Conservation (phyloP, 257 asterid genomes). For the Rehmannia glutinosa region DNA sequence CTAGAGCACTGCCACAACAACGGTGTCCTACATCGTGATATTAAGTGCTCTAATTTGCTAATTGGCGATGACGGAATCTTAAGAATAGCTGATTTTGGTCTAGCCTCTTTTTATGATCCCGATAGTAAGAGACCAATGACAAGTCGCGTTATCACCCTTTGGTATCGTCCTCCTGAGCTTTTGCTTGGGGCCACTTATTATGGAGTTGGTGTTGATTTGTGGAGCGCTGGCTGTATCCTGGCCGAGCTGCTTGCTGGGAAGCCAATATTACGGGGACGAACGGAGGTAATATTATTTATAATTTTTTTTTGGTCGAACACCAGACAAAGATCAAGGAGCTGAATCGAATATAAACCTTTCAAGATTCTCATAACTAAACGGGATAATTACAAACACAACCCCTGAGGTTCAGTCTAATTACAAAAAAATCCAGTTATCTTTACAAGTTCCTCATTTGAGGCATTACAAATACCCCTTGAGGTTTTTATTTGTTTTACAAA, state of each 20-base stretch:
- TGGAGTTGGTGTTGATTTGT: conserved; percentile 78
- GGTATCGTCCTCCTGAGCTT: conserved; percentile 98
- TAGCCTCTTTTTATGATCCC: conserved; percentile 70
- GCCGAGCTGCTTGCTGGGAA: conserved; percentile 74
- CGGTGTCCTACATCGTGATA: conserved; percentile 85
- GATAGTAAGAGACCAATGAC: conserved; percentile 65
- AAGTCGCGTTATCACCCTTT: conserved; percentile 91
- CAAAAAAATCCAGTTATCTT: no score
- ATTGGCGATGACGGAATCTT: conserved; percentile 64
- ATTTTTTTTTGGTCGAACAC: no score
- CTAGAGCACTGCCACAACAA: conserved; percentile 86
- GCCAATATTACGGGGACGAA: conserved; percentile 84
- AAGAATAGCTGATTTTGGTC: conserved; percentile 90
- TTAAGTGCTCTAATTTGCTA: conserved; percentile 86
- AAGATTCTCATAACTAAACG: no score
- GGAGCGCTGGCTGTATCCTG: conserved; percentile 95
- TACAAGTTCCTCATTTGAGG: no score
- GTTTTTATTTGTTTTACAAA: no score
- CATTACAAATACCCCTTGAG: no score
- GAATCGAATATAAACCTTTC: no score
- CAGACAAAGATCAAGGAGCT: no score
- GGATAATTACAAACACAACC: no score
- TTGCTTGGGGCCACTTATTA: conserved; percentile 76
- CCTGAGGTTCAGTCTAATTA: no score
- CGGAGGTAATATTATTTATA: conserved; percentile 53